A percentile compares a stretch with the other conserved stretches of the same genome.
phyloP scores from a whole-genome alignment of 78 protist species.

The Paulinella micropora region DNA sequence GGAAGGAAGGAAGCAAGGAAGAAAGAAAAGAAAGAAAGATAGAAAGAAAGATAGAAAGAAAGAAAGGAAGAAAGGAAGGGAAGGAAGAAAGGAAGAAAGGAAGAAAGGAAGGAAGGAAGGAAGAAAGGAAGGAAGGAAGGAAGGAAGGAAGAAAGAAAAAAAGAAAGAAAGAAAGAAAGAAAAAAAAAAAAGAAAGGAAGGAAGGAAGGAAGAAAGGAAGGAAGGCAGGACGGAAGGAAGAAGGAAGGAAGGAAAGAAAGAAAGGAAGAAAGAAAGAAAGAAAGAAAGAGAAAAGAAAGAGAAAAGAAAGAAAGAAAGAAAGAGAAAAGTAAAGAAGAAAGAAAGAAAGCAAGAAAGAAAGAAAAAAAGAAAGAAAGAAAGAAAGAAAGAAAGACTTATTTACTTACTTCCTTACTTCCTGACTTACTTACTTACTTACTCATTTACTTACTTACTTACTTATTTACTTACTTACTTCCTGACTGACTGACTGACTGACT shows the following conservation, averaged over 20 bases:
- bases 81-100: neutral
- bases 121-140: too few species aligned
- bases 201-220: neutral
- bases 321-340: too few species aligned
- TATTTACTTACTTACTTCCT: too few species aligned
- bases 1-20: neutral
- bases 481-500: too few species aligned
- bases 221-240: neutral
- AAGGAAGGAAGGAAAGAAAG: neutral
- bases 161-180: neutral
- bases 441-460: too few species aligned
- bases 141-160: too few species aligned
- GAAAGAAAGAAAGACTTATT: too few species aligned
- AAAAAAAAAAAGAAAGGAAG: neutral
- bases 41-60: neutral
- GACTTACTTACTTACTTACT: too few species aligned
- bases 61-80: neutral
- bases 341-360: too few species aligned
- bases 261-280: neutral
- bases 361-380: neutral
- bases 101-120: neutral
- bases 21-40: neutral
- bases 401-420: too few species aligned
- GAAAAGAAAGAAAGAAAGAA: neutral
- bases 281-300: neutral